Evolutionary conservation across 1,284 basidiomycete species (phyloP), one percentile per base, ranked within the genome.

Genomic region (Fomitopsis schrenkii): DNA sequence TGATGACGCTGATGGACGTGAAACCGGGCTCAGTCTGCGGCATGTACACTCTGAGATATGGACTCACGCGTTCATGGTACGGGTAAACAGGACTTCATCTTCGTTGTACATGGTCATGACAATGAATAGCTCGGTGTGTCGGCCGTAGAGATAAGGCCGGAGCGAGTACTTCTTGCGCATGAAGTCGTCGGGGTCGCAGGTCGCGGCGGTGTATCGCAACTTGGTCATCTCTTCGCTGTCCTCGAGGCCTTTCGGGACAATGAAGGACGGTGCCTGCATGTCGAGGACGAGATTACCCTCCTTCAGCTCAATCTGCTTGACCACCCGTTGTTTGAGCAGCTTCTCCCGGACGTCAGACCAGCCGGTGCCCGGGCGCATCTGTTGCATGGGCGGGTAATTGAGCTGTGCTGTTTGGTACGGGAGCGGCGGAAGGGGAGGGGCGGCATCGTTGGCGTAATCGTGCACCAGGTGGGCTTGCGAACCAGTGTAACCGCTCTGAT

Each of bases 61-160:
- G 19, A 79, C 88, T 70, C 71, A 90, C 80, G 92, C 85, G 71
- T 96, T 95, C 90, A 97, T 95, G 5, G 94, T 95, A 69, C 83
- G 84, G 68, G 83, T 80, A 70, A 94, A 93, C 26, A 98, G 80
- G 22, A 92, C 83, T 67, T 96, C 93, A 72, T 96, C 93, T 76
- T 98, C 96, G 74, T 98, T 98, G 77, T 98, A 95, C 90, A 95
- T 95, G 50, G 93, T 95, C 91, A 95, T 93, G 56, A 94, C 93
- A 69, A 98, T 95, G 73, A 98, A 93, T 7, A 98, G 82, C 76
- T 98, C 96, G 0, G 96, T 98, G 65, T 88, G 84, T 48, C 95
- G 88, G 26, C 88, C 87, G 69, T 87, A 87, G 1, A 97, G 82
- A 74, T 90, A 95, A n/a, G 88, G 94, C 26, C 94, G 80, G 15